phyloP scores from a whole-genome alignment of 495 filamentous ascomycete species.

The Xylaria castorea region DNA sequence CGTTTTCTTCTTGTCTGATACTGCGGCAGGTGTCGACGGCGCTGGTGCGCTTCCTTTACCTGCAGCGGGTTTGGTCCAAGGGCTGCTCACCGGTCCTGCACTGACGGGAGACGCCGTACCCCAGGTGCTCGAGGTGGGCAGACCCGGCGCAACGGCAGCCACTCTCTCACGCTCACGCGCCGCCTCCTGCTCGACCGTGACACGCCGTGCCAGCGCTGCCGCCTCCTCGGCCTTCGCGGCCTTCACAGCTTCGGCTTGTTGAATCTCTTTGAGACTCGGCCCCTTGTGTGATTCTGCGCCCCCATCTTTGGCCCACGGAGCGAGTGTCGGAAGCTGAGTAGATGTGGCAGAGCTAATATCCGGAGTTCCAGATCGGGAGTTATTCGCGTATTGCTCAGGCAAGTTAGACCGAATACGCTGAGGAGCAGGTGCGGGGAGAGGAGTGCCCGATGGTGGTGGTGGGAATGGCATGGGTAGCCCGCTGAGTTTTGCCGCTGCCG shows the following conservation, averaged over 20 bases:
- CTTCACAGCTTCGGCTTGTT: constrained; percentile 91
- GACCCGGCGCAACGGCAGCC: constrained; percentile 70
- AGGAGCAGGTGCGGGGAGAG: constrained; percentile 84
- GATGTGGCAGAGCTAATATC: constrained; percentile 51
- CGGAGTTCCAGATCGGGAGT: constrained; percentile 79
- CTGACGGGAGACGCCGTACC: constrained; percentile 72
- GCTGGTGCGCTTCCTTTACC: constrained; percentile 39
- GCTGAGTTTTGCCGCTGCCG: constrained; percentile 58
- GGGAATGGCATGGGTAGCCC: constrained; percentile 81
- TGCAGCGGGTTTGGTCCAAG: constrained; percentile 65
- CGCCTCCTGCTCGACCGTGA: constrained; percentile 80
- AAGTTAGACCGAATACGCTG: constrained; percentile 84
- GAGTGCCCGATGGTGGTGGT: constrained; percentile 60
- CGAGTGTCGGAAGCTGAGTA: constrained; percentile 68
- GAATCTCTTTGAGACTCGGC: constrained; percentile 94
- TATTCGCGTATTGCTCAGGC: constrained; percentile 76
- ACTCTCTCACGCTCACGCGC: constrained; percentile 67
- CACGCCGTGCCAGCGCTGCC: constrained; percentile 80
- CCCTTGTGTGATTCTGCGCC: constrained; percentile 76
- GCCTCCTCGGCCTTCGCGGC: constrained; percentile 89
- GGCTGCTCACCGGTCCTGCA: constrained; percentile 60
- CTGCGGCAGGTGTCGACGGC: constrained; percentile 49
- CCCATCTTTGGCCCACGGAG: constrained; percentile 92
- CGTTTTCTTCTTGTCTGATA: constrained; percentile 76
- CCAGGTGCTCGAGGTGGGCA: constrained; percentile 92